Evolutionary conservation across 805 yeast genomes (phyloP).

Genomic region (Candida ponderosae): DNA sequence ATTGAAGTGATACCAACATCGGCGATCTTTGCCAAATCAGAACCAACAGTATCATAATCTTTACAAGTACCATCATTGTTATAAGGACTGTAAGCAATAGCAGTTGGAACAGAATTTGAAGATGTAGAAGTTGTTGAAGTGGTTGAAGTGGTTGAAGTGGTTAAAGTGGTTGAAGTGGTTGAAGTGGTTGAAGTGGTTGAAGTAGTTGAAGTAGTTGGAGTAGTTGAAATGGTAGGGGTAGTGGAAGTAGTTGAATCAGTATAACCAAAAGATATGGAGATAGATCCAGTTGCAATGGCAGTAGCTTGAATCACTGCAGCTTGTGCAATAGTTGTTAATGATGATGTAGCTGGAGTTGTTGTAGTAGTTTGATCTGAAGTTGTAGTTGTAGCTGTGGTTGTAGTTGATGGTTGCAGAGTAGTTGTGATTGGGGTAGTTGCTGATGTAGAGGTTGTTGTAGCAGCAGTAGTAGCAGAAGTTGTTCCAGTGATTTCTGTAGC

Average conservation of each 20-base stretch:
- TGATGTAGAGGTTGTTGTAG: constrained; percentile 11
- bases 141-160: constrained; percentile 16
- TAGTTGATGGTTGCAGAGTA: constrained; percentile 8
- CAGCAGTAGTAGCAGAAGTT: constrained; percentile 10
- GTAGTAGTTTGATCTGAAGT: constrained; percentile 18
- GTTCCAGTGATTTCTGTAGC: constrained; percentile 8
- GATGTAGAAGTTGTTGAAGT: constrained; percentile 13
- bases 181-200: constrained; percentile 20
- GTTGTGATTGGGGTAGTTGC: constrained; percentile 11
- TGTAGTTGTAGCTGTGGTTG: constrained; percentile 18
- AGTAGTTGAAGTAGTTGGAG: constrained; percentile 15
- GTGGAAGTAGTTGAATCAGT: constrained; percentile 22
- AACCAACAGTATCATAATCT: constrained; percentile 37
- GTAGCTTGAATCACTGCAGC: constrained; percentile 23
- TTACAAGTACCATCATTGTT: constrained; percentile 63
- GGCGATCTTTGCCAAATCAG: constrained; percentile 52
- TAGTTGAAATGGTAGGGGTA: constrained; percentile 21
- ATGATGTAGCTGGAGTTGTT: constrained; percentile 23
- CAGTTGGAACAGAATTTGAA: constrained; percentile 35
- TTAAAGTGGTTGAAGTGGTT: constrained; percentile 9
- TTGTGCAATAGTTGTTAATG: too few species aligned
- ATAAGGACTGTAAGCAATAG: constrained; percentile 77
- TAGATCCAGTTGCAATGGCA: constrained; percentile 21
- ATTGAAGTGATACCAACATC: constrained; percentile 56
- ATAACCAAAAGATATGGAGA: constrained; percentile 21